These are phyloP conservation scores for Populus hybrid DNA, from an alignment of 441 rosid genomes.

Conservation along the genomic window DNA sequence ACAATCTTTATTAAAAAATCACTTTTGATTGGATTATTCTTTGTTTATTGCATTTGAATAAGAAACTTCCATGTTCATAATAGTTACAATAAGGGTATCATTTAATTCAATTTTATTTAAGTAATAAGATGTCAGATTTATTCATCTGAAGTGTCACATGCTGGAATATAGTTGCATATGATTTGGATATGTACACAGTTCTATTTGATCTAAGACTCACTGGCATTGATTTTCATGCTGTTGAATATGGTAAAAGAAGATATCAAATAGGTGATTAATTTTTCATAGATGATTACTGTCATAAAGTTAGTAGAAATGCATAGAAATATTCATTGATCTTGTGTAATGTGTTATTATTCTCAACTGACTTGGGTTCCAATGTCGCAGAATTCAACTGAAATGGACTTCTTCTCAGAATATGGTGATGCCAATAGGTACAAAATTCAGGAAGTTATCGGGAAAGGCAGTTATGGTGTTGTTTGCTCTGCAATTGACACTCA, in stretches of 20 bases:
- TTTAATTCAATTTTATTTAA: neutral
- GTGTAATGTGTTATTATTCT: neutral
- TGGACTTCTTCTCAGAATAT: conserved; percentile 84
- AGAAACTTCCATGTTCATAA: neutral
- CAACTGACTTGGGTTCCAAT: conserved; percentile 20
- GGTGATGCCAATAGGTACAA: conserved; percentile 82
- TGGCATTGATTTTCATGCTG: neutral
- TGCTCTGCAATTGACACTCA: conserved; percentile 89
- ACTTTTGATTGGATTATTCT: neutral
- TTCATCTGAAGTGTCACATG: neutral
- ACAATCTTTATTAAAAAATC: neutral
- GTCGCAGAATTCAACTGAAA: conserved; percentile 56
- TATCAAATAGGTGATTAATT: neutral
- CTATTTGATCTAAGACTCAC: neutral
- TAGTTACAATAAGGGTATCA: neutral
- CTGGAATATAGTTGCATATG: neutral
- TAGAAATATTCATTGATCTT: neutral
- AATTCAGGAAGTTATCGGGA: conserved; percentile 78
- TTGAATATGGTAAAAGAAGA: neutral
- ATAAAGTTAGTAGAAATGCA: neutral
- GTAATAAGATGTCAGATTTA: neutral
- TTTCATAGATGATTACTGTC: neutral
- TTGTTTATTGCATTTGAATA: neutral
- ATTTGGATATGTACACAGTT: too few species aligned
- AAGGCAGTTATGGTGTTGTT: conserved; percentile 92